Evolutionary conservation across 2,329 filamentous ascomycete species (phyloP).

Genomic region (Cylindrodendrum hubeiense): DNA sequence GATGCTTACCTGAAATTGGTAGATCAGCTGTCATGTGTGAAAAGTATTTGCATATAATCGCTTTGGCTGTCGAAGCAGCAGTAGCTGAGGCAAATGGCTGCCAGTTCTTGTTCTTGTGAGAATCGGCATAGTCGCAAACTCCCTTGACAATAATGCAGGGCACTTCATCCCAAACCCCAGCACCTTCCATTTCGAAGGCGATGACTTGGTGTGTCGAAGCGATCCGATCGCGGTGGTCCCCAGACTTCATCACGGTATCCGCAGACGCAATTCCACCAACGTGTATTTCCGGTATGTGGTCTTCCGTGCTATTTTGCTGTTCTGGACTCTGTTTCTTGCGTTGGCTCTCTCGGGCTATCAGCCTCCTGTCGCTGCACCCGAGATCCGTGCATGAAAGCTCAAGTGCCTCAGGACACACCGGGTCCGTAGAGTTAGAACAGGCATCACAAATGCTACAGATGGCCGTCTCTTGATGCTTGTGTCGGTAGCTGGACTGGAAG

Average conservation of each 20-base stretch:
- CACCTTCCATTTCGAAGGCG: conserved; percentile 23
- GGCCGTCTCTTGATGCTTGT: conserved; percentile 44
- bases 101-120: conserved; percentile 23
- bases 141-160: conserved; percentile 20
- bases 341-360: conserved; percentile 33
- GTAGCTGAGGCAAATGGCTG: conserved; percentile 17
- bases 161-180: conserved; percentile 6
- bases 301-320: conserved; percentile 36
- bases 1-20: conserved; percentile 46
- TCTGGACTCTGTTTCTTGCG: not conserved
- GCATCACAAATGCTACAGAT: conserved; percentile 3
- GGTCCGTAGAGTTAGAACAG: conserved; percentile 1
- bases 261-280: conserved; percentile 43
- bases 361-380: conserved; percentile 20
- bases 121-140: conserved; percentile 19
- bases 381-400: conserved; percentile 23
- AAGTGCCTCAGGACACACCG: conserved; percentile 26
- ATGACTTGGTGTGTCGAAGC: not conserved
- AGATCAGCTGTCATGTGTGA: no score
- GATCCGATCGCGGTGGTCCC: conserved; percentile 1
- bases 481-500: conserved; percentile 46
- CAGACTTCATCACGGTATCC: conserved; percentile 53
- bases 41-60: not conserved
- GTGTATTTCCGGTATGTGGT: conserved; percentile 41
- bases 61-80: conserved; percentile 6